phyloP scores from a whole-genome alignment of 1,284 basidiomycete species.

The Mycosarcoma mackinlayi region DNA sequence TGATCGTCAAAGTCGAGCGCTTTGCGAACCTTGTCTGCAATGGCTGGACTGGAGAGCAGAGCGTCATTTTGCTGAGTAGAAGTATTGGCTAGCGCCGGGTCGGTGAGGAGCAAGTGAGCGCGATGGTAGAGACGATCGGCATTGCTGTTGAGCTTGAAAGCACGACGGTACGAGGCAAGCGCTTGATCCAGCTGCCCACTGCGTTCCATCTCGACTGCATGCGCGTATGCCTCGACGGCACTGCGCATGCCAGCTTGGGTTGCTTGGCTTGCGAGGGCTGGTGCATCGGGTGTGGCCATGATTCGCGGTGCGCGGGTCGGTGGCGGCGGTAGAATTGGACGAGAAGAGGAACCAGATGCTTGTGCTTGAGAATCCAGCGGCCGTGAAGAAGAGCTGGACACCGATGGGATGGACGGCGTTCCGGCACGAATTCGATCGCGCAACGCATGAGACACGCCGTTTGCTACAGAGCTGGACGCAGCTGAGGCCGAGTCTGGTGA shows the following conservation, averaged over 20 bases:
- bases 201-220: constrained; percentile 56
- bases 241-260: constrained; percentile 41
- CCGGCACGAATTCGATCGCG: constrained; percentile 18
- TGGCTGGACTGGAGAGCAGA: constrained; percentile 42
- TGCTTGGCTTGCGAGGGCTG: constrained; percentile 24
- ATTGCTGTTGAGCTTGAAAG: constrained; percentile 56
- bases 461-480: constrained; percentile 15
- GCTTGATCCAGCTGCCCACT: constrained; percentile 54
- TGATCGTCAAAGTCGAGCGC: constrained; percentile 56
- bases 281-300: constrained; percentile 30
- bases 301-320: constrained; percentile 13
- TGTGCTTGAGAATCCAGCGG: constrained; percentile 4
- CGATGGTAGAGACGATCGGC: constrained; percentile 59
- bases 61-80: constrained; percentile 37
- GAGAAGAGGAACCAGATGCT: constrained; percentile 7
- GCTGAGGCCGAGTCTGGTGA: neutral
- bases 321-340: neutral
- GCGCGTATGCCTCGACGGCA: constrained; percentile 52
- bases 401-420: neutral
- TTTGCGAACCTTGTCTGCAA: constrained; percentile 50
- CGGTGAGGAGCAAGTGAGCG: constrained; percentile 48
- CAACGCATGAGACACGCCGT: constrained; percentile 26
- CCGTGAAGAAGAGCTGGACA: constrained; percentile 17
- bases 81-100: constrained; percentile 25
- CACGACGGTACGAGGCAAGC: constrained; percentile 50